Evolutionary conservation across 2,329 filamentous ascomycete genomes (phyloP).

Genomic region (Celoporthe dispersa): DNA sequence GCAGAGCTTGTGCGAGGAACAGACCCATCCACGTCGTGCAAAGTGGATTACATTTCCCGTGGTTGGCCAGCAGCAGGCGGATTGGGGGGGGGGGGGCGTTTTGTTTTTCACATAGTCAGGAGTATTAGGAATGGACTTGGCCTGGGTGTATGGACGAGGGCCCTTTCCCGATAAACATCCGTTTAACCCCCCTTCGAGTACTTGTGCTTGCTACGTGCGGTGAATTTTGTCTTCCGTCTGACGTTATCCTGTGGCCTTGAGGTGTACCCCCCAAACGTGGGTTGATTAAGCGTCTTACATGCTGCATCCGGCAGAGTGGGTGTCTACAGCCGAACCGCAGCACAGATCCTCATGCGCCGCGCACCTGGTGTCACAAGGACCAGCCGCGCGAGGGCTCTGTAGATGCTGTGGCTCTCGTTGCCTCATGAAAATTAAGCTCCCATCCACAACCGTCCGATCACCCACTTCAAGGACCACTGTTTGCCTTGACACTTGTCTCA

Average conservation of each 20-base stretch:
- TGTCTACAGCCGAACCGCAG: background rate
- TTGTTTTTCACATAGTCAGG: constrained; percentile 16
- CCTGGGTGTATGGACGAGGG: constrained; percentile 4
- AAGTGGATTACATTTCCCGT: constrained; percentile 9
- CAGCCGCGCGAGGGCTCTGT: background rate
- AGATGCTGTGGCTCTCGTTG: background rate
- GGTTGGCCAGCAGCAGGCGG: background rate
- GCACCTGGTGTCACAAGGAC: background rate
- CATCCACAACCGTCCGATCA: background rate
- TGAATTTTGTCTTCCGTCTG: background rate
- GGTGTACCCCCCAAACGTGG: background rate
- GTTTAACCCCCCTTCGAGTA: background rate
- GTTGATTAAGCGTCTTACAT: background rate
- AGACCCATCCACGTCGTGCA: constrained; percentile 11
- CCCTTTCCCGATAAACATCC: background rate
- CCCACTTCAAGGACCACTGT: background rate
- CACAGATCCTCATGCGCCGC: background rate
- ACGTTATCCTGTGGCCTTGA: background rate
- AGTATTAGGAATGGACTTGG: constrained; percentile 22
- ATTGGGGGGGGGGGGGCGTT: background rate
- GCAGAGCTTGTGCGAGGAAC: constrained; percentile 20
- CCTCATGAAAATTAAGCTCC: background rate
- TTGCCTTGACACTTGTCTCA: background rate
- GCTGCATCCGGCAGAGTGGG: background rate
- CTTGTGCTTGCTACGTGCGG: background rate